These are phyloP conservation scores for Didymellaceae sp. DNA, from an alignment of 2,329 filamentous ascomycete species.

Conservation along the genomic window DNA sequence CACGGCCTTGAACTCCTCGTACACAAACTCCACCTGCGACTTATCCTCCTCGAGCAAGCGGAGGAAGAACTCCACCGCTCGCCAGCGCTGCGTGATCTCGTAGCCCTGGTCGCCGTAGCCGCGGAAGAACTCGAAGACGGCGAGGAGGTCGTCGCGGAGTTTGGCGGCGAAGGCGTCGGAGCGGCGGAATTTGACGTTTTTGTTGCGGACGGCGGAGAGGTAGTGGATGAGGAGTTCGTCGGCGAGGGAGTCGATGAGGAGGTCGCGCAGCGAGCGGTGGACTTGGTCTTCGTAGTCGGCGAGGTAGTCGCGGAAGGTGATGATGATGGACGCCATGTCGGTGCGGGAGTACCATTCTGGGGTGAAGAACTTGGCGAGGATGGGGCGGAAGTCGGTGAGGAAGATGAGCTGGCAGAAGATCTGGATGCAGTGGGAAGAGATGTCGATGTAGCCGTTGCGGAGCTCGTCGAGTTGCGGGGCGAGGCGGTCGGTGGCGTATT, in stretches of 20 bases:
- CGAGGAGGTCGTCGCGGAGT: constrained; percentile 89
- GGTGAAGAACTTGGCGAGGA: constrained; percentile 91
- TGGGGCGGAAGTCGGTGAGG: constrained; percentile 82
- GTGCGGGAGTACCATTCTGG: constrained; percentile 84
- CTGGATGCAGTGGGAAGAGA: constrained; percentile 89
- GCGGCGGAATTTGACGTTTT: constrained; percentile 85
- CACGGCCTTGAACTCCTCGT: constrained; percentile 79
- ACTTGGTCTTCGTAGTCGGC: constrained; percentile 83
- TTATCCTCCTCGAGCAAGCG: constrained; percentile 77
- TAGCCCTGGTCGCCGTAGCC: constrained; percentile 59
- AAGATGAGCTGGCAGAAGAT: constrained; percentile 89
- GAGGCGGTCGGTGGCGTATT: constrained; percentile 73
- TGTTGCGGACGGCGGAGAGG: constrained; percentile 84
- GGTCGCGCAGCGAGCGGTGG: constrained; percentile 85
- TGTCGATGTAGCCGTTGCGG: constrained; percentile 91
- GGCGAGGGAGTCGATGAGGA: constrained; percentile 90
- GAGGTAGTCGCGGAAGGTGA: constrained; percentile 95
- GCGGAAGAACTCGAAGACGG: constrained; percentile 88
- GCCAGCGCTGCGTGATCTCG: constrained; percentile 87
- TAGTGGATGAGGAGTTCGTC: constrained; percentile 91
- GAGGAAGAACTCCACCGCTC: constrained; percentile 84
- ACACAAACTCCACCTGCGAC: constrained; percentile 75
- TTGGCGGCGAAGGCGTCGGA: constrained; percentile 89
- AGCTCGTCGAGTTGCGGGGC: constrained; percentile 75
- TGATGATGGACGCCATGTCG: constrained; percentile 91